phyloP scores from a whole-genome alignment of 345 rosid genomes.

The Syzygium jambos region DNA sequence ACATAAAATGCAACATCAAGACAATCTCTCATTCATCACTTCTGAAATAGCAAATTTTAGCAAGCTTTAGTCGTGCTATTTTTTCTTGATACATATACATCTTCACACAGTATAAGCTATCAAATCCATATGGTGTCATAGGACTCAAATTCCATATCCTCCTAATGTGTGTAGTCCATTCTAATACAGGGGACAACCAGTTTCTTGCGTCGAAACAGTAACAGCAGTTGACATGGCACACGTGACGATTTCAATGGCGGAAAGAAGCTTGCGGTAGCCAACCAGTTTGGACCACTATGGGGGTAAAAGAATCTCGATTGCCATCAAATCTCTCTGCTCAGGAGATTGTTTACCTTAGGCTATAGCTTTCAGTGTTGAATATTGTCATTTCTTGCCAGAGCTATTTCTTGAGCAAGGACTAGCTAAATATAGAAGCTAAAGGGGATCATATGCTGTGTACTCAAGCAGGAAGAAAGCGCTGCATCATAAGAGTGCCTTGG shows the following conservation, averaged over 20 bases:
- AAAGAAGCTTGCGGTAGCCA: background rate
- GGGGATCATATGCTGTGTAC: background rate
- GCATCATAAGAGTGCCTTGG: background rate
- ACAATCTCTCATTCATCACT: background rate
- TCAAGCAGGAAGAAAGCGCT: background rate
- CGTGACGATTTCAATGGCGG: background rate
- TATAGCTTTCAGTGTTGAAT: background rate
- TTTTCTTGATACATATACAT: background rate
- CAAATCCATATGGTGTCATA: background rate
- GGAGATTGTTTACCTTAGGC: background rate
- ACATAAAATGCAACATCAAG: background rate
- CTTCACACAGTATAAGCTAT: background rate
- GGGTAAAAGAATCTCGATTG: background rate
- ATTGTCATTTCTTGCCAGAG: background rate
- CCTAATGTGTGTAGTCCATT: background rate
- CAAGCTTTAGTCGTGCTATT: background rate
- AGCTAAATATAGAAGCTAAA: background rate
- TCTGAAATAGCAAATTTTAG: background rate
- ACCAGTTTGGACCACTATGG: background rate
- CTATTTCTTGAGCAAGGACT: background rate
- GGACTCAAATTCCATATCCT: background rate
- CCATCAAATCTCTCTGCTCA: background rate
- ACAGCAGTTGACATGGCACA: background rate
- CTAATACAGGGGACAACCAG: background rate
- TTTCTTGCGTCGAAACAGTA: background rate